Conservation (phyloP, 441 rosid genomes). For the Aquilaria agallochum region DNA sequence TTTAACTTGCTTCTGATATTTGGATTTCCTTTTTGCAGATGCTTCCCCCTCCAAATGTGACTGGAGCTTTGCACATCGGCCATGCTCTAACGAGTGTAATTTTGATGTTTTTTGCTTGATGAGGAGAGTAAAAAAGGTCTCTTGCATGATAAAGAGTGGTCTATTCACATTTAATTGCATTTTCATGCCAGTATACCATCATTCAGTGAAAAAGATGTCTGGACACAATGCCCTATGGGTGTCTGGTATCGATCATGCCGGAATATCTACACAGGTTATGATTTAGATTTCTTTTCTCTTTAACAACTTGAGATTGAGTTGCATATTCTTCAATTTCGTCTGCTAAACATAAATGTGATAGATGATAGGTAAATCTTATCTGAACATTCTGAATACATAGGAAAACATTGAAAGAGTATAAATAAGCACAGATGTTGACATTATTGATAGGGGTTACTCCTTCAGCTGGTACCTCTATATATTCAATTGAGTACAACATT, state of each 20-base stretch:
- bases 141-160: constrained; percentile 6
- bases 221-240: constrained; percentile 94
- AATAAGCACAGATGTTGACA: no score
- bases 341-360: background rate
- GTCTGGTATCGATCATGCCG: constrained; percentile 96
- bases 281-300: constrained; percentile 7
- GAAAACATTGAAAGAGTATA: no score
- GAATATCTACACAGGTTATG: constrained; percentile 90
- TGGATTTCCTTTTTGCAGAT: constrained; percentile 42
- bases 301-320: background rate
- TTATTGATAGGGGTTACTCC: no score
- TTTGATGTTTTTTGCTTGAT: no score
- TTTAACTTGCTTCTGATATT: constrained; percentile 5
- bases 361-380: no score
- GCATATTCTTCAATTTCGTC: background rate
- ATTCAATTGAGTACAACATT: no score
- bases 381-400: no score
- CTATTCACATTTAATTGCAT: constrained; percentile 7
- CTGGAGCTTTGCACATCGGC: constrained; percentile 95
- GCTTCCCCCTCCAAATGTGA: constrained; percentile 98
- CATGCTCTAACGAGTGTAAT: constrained; percentile 92
- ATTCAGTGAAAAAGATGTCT: constrained; percentile 93
- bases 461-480: no score
- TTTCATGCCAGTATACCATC: constrained; percentile 64
- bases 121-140: background rate